Base-by-base conservation (phyloP, 441 rosid species). In the Macaranga tanarius region DNA sequence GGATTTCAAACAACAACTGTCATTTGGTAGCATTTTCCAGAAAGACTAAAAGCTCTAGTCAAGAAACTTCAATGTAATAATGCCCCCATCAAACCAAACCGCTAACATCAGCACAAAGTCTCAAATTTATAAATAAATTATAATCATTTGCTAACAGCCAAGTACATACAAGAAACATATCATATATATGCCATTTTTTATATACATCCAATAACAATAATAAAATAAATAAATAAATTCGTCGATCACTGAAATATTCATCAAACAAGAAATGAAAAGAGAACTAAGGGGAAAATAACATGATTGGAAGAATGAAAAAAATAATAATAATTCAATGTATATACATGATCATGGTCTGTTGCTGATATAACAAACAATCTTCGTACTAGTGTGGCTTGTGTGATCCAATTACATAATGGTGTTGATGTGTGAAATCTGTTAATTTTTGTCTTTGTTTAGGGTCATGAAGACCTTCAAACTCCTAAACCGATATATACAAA, bases 401-500 rank as follows among this genome's bases (percentile, higher is more conserved):
- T 71, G 67, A 61, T 61, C 67, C 15, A 9, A 9, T 38, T 47
- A 59, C 59, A 34, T 66, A 28, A 51, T 38, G 23, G 60, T 34
- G 44, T 28, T 22, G 47, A 67, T 52, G 23, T 51, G 19, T 13
- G 45, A 60, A 4, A 5, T 31, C 19, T 1, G 0, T 23, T 40
- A 40, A 23, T n/a, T 48, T 44, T 26, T 59, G 61, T 52, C 38
- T 48, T 59, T 48, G 48, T 56, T 22, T 60, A 59, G 34, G 23
- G 38, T 67, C 38, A 40, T 63, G 62, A 25, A 34, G 56, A 40
- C 40, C 67, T 28, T 23, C 15, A 68, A 34, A 63, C 58, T 61
- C 22, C 79, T 69, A 55, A 45, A 42, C 50, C 40, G 48, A 17
- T 60, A 62, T 74, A 28, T 72, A 72, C 79, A 56, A 52, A 42